Percentiles rank a stretch among this genome's conserved stretches.
Evolutionary conservation across 148 eudicot species (phyloP).

Genomic region (Cornus florida): DNA sequence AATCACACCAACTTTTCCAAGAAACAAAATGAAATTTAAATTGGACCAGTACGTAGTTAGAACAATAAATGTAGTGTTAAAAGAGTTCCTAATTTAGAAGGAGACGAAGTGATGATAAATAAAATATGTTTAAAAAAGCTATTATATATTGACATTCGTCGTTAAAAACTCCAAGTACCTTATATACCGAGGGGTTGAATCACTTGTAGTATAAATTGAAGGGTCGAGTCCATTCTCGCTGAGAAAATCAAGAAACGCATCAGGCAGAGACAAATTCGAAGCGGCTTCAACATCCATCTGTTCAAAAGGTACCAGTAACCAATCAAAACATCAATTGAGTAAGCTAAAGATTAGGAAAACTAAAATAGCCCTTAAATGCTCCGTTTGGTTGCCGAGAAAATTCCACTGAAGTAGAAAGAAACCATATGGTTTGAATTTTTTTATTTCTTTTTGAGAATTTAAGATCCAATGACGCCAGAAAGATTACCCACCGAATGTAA

Average conservation of each 20-base stretch:
- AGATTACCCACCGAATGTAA: no score
- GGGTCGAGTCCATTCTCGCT: slow-evolving; percentile 68
- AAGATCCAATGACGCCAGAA: no score
- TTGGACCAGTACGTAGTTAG: background rate
- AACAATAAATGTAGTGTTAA: background rate
- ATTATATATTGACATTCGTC: background rate
- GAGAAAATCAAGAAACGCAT: slow-evolving; percentile 77
- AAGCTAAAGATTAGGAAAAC: background rate
- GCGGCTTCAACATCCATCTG: slow-evolving; percentile 22
- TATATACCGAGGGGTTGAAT: slow-evolving; percentile 73
- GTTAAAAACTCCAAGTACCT: slow-evolving; percentile 39
- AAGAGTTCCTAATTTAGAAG: background rate
- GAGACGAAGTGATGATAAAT: background rate
- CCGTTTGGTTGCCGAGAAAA: background rate
- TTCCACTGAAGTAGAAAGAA: background rate
- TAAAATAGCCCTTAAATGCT: background rate
- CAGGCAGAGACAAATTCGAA: slow-evolving; percentile 52
- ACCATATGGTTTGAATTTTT: background rate
- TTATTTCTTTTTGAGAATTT: no score
- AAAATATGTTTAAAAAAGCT: background rate
- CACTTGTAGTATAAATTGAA: slow-evolving; percentile 48
- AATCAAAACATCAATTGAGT: background rate
- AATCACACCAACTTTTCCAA: no score
- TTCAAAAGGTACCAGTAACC: background rate
- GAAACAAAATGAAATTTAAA: no score